A percentile compares a stretch with the other conserved stretches of the same genome.
These are phyloP conservation scores for Actinidia arguta DNA, from an alignment of 179 eudicot genomes.

Conservation along the genomic window DNA sequence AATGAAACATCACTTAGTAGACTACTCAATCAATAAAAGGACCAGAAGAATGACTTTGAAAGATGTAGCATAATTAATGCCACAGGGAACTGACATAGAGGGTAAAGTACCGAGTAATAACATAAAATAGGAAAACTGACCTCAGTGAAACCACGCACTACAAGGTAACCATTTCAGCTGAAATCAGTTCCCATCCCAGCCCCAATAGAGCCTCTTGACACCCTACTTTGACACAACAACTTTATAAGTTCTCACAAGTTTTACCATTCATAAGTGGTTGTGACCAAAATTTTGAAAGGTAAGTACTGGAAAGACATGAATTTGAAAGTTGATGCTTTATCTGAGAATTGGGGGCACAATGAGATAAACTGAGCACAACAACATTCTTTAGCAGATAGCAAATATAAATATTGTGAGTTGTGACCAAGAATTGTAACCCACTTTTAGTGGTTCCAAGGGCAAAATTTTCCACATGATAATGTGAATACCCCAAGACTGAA, in stretches of 20 bases:
- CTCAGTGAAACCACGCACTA: conserved; percentile 84
- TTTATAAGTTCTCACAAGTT: conserved; percentile 60
- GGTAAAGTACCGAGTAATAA: conserved; percentile 38
- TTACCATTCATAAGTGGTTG: conserved; percentile 24
- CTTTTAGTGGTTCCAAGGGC: background rate
- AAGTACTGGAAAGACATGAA: conserved; percentile 52
- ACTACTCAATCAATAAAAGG: conserved; percentile 32
- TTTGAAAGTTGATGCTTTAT: conserved; percentile 37
- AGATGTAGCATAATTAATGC: conserved; percentile 32
- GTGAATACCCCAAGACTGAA: background rate
- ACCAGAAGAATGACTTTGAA: conserved; percentile 20
- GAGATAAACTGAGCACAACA: conserved; percentile 34
- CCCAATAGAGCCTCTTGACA: conserved; percentile 82
- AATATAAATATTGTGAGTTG: background rate
- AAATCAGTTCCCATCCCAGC: conserved; percentile 84
- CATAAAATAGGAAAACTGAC: conserved; percentile 76
- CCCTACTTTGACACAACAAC: conserved; percentile 93
- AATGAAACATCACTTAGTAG: conserved; percentile 31
- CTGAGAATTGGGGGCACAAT: conserved; percentile 36
- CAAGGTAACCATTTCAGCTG: conserved; percentile 86
- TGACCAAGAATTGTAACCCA: background rate
- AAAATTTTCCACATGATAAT: conserved; percentile 10
- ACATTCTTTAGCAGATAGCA: conserved; percentile 8
- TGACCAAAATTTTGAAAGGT: conserved; percentile 47
- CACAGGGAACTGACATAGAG: conserved; percentile 27